Percentiles rank a stretch among this genome's conserved stretches.
phyloP scores from a whole-genome alignment of 805 yeast genomes.

The Candida maesae region DNA sequence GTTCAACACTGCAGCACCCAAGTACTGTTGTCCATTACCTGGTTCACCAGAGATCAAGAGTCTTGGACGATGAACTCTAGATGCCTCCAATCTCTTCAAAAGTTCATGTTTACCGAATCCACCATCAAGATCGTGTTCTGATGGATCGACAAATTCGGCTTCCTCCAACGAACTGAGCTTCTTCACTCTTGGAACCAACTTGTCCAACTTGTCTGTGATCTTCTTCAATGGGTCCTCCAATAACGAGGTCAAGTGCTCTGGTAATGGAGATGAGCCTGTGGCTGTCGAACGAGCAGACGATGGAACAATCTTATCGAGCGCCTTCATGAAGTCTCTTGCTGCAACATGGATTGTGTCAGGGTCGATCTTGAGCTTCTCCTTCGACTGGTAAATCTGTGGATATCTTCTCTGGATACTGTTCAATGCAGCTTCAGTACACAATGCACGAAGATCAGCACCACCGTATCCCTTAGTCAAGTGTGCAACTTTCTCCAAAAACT shows the following conservation, averaged over 20 bases:
- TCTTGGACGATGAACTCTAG: slow-evolving; percentile 81
- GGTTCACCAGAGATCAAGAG: slow-evolving; percentile 64
- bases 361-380: slow-evolving; percentile 69
- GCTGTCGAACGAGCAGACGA: slow-evolving; percentile 86
- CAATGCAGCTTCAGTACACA: slow-evolving; percentile 94
- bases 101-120: slow-evolving; percentile 70
- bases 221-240: slow-evolving; percentile 47
- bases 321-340: slow-evolving; percentile 81
- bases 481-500: slow-evolving; percentile 65
- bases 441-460: slow-evolving; percentile 93
- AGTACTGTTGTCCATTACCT: slow-evolving; percentile 86
- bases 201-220: slow-evolving; percentile 46
- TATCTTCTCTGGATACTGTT: slow-evolving; percentile 86
- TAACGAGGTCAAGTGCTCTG: slow-evolving; percentile 65
- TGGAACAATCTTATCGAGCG: slow-evolving; percentile 84
- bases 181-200: slow-evolving; percentile 57
- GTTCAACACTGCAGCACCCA: slow-evolving; percentile 78
- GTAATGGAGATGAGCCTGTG: slow-evolving; percentile 70
- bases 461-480: slow-evolving; percentile 91
- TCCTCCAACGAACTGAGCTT: slow-evolving; percentile 61
- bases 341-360: slow-evolving; percentile 67
- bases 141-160: slow-evolving; percentile 58
- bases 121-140: slow-evolving; percentile 53
- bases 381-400: slow-evolving; percentile 85
- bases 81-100: slow-evolving; percentile 41